Conservation (phyloP, 352 stramenopile species). For the Phytopythium cucurbitacearum region DNA sequence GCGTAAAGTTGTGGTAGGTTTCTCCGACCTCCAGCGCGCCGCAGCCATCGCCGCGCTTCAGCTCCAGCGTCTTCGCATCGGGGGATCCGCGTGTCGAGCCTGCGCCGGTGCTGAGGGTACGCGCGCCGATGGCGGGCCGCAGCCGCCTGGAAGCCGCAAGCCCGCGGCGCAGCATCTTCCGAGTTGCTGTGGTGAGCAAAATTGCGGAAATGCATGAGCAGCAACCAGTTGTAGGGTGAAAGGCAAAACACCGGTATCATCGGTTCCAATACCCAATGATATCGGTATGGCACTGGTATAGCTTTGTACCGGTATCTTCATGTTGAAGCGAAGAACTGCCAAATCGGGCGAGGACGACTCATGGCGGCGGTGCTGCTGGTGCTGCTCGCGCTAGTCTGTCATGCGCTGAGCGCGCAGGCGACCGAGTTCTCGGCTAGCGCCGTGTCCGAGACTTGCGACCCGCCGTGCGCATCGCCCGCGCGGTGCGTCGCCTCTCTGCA, state of each 20-base stretch:
- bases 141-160: not conserved
- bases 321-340: not conserved
- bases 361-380: not conserved
- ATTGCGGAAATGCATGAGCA: not conserved
- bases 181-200: not conserved
- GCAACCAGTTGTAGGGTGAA: not conserved
- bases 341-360: not conserved
- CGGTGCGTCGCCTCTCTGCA: too few species aligned
- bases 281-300: too few species aligned
- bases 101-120: not conserved
- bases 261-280: too few species aligned
- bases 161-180: slow-evolving; percentile 1
- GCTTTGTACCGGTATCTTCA: too few species aligned
- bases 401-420: not conserved
- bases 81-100: not conserved
- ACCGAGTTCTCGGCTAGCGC: not conserved
- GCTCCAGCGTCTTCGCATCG: not conserved
- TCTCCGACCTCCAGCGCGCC: slow-evolving; percentile 51
- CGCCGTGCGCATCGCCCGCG: too few species aligned
- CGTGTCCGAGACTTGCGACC: too few species aligned
- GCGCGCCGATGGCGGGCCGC: not conserved
- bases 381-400: not conserved
- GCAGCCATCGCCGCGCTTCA: slow-evolving; percentile 50
- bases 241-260: not conserved
- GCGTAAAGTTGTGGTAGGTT: slow-evolving; percentile 73